Evolutionary conservation across 2,329 filamentous ascomycete genomes (phyloP).

Genomic region (Trichoderma polysporum): DNA sequence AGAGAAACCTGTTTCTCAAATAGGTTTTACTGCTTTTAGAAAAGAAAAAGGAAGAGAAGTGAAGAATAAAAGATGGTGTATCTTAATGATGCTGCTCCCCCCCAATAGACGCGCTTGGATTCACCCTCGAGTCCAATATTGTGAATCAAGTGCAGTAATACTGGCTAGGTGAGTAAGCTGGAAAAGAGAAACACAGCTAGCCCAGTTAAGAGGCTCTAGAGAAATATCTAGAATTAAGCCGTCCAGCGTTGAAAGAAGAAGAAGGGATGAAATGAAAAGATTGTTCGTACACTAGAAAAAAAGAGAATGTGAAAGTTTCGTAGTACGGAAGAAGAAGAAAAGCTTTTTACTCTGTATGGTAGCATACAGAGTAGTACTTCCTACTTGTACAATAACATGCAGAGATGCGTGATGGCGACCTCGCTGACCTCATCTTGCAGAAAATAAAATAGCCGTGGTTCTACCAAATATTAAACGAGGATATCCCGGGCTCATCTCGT

Average conservation of each 20-base stretch:
- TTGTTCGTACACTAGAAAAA: background rate
- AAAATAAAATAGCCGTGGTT: background rate
- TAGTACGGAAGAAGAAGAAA: background rate
- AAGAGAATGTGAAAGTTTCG: background rate
- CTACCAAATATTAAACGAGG: constrained; percentile 12
- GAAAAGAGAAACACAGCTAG: constrained; percentile 3
- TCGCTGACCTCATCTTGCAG: constrained; percentile 18
- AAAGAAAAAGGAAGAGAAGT: background rate
- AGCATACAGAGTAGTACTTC: background rate
- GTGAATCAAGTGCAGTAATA: background rate
- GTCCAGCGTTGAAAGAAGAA: background rate
- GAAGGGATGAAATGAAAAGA: background rate
- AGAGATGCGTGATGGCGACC: background rate
- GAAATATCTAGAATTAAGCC: background rate
- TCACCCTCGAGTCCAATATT: background rate
- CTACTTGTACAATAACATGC: background rate
- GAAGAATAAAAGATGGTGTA: background rate
- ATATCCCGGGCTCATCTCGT: constrained; percentile 18
- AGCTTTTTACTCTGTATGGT: too few relatives aligned
- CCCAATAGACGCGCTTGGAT: background rate
- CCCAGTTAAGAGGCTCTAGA: background rate
- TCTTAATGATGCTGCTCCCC: background rate
- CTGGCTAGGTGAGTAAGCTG: constrained; percentile 10
- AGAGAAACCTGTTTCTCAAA: background rate
- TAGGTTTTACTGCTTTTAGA: background rate